These are phyloP conservation scores for Dictyostelium firmibasis DNA, from an alignment of 78 protist species.

Conservation along the genomic window DNA sequence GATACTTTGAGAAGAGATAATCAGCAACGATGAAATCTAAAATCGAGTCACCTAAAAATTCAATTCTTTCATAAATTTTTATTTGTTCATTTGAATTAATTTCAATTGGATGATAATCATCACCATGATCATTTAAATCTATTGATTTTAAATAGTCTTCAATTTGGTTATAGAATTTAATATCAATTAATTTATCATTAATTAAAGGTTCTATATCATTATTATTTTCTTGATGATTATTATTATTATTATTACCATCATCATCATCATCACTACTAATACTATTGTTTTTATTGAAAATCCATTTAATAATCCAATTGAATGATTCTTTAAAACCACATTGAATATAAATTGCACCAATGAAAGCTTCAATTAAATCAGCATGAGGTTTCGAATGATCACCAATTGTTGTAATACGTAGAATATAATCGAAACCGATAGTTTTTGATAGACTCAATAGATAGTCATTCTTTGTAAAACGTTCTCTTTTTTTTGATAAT, in stretches of 20 bases:
- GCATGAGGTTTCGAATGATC: slow-evolving; percentile 52
- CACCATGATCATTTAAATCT: neutral
- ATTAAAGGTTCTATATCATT: neutral
- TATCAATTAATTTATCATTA: neutral
- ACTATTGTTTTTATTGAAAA: neutral
- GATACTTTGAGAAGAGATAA: slow-evolving; percentile 19
- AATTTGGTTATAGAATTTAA: neutral
- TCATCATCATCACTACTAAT: neutral
- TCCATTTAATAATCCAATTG: neutral
- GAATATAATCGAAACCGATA: neutral
- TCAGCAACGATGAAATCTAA: slow-evolving; percentile 46
- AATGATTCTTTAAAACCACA: slow-evolving; percentile 15
- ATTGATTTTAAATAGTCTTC: neutral
- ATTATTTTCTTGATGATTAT: neutral
- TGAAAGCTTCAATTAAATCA: slow-evolving; percentile 53
- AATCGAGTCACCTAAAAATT: slow-evolving; percentile 62
- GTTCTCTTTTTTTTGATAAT: neutral
- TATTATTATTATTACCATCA: neutral
- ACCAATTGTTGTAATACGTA: neutral
- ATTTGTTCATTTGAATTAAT: neutral
- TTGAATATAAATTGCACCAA: slow-evolving; percentile 38
- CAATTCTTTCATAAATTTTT: slow-evolving; percentile 27
- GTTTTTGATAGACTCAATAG: neutral
- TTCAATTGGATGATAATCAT: neutral
- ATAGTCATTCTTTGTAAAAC: neutral